phyloP scores from a whole-genome alignment of 2,329 filamentous ascomycete species.

The Cytospora chrysosperma region DNA sequence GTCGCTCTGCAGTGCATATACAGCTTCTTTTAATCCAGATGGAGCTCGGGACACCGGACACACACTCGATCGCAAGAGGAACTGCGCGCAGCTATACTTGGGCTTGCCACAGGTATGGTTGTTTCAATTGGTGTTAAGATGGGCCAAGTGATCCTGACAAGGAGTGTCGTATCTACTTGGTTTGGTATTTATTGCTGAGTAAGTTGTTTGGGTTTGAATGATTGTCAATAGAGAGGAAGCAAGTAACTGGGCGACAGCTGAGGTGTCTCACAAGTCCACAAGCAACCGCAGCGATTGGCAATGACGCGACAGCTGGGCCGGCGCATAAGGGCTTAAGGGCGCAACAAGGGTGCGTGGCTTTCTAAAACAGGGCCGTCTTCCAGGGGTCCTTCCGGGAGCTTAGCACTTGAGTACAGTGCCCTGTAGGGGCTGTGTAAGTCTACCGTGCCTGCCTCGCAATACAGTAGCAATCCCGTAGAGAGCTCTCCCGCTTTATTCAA shows the following conservation, averaged over 20 bases:
- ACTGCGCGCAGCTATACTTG: not conserved
- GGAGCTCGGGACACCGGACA: not conserved
- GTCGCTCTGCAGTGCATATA: not conserved
- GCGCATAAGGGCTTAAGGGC: too few relatives aligned
- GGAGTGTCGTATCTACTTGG: too few relatives aligned
- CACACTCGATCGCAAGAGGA: not conserved
- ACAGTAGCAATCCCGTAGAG: too few relatives aligned
- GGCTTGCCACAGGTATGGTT: not conserved
- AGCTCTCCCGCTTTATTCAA: too few relatives aligned
- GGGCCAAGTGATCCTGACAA: not conserved
- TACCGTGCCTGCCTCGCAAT: not conserved
- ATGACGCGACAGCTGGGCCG: slow-evolving; percentile 17
- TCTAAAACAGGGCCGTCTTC: not conserved
- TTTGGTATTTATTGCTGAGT: too few relatives aligned
- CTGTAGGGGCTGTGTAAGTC: not conserved
- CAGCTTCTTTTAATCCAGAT: not conserved
- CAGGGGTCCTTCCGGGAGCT: not conserved
- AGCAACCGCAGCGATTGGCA: not conserved
- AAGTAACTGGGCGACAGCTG: not conserved
- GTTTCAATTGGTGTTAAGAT: not conserved
- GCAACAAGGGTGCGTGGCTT: slow-evolving; percentile 1
- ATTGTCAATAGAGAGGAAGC: not conserved
- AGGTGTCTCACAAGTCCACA: not conserved
- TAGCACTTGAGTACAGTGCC: too few relatives aligned
- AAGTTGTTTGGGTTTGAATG: not conserved